Percentiles rank a stretch among this genome's conserved stretches.
These are phyloP conservation scores for Xylaria arbuscula DNA, from an alignment of 2,329 filamentous ascomycete genomes.

Conservation along the genomic window DNA sequence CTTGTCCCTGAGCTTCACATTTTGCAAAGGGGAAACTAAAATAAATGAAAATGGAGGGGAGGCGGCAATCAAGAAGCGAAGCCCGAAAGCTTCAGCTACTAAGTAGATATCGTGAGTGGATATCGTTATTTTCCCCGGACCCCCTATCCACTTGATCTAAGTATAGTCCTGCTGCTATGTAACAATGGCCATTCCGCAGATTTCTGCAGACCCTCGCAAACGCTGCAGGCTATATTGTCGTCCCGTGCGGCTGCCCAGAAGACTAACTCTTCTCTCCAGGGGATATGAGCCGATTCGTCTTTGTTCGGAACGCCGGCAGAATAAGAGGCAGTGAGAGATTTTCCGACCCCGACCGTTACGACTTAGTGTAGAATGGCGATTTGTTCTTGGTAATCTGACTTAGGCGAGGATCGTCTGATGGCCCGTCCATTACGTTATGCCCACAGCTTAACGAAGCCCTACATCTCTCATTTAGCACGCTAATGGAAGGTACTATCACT, in stretches of 20 bases:
- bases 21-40: background rate
- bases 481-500: background rate
- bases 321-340: background rate
- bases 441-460: slow-evolving; percentile 19
- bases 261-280: background rate
- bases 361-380: background rate
- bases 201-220: no score
- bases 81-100: background rate
- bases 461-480: background rate
- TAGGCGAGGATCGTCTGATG: slow-evolving; percentile 29
- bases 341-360: slow-evolving; percentile 1
- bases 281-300: background rate
- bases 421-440: slow-evolving; percentile 15
- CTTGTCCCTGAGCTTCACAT: background rate
- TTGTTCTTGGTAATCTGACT: slow-evolving; percentile 18
- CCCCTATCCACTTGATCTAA: background rate
- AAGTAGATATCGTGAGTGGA: no score
- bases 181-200: no score
- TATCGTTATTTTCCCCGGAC: background rate
- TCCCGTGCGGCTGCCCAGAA: background rate
- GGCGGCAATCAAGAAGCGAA: background rate
- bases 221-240: background rate
- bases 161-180: no score
- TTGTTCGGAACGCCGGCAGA: background rate
- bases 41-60: background rate